Evolutionary conservation across 768 basidiomycete genomes (phyloP), one percentile per base, ranked within the genome.

Genomic region (Boletus tylopilopsis): DNA sequence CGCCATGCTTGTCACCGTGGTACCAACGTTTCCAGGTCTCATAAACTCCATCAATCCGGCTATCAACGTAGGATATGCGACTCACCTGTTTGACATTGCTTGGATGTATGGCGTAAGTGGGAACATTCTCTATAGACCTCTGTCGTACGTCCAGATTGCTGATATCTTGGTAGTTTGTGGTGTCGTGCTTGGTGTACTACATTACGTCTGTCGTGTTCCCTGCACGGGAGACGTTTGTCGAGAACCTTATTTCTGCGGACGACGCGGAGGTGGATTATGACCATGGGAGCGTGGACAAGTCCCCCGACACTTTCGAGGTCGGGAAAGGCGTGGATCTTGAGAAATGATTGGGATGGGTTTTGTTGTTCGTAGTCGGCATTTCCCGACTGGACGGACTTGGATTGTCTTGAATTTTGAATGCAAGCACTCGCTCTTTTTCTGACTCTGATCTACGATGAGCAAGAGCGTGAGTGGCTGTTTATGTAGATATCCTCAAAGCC

Each of bases 91-190:
- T 61, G 80, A 87, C 60, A 74, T 92, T 50, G 79, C 85, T 3
- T 93, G 87, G 82, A 61, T 93, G 23, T 88, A 84, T 56, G 87
- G 87, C 47, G 87, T 90, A 64, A 45, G 82, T 70, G n/a, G 27
- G 9, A 32, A 19, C n/a, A n/a, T n/a, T n/a, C n/a, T n/a, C n/a
- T n/a, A n/a, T n/a, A n/a, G 30, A n/a, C 4, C 21, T 36, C 24
- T 37, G 24, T 25, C 9, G 21, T 23, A 29, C 15, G 43, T 37
- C 22, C 23, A 16, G 7, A 27, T 9, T 18, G 24, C 18, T 15
- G 25, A 44, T 22, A 13, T 21, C 1, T 37, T 13, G 4, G 19
- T 30, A 67, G 68, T 68, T 68, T 7, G 43, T 64, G 15, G 58
- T 68, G 21, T 54, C 63, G 32, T 60, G 53, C 11, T 30, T 58